A percentile compares a stretch with the other conserved stretches of the same genome.
These are phyloP conservation scores for Metarhizium album DNA, from an alignment of 2,329 filamentous ascomycete genomes.

Conservation along the genomic window DNA sequence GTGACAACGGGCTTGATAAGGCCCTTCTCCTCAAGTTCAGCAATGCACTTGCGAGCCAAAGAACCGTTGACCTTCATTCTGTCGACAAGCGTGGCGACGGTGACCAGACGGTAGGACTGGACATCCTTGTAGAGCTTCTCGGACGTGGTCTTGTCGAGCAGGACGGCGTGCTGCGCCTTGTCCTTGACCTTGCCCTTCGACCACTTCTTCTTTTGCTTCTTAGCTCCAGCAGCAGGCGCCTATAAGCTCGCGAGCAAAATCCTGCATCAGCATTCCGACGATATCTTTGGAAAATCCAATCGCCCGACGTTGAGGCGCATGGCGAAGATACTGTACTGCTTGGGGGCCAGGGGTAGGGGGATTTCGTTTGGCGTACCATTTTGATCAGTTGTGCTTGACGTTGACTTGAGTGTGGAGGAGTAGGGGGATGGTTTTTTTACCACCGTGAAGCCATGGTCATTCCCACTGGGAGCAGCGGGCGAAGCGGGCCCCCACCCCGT, in stretches of 20 bases:
- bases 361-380: slow-evolving; percentile 26
- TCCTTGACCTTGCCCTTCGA: slow-evolving; percentile 80
- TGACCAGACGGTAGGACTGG: slow-evolving; percentile 99
- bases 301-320: neutral
- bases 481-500: slow-evolving; percentile 12
- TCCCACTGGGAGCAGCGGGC: slow-evolving; percentile 16
- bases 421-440: slow-evolving; percentile 14
- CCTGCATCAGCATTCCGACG: slow-evolving; percentile 7
- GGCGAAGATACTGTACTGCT: neutral
- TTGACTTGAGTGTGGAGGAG: slow-evolving; percentile 26
- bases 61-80: slow-evolving; percentile 99
- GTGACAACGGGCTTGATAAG: slow-evolving; percentile 95
- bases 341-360: slow-evolving; percentile 3
- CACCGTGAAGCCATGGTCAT: slow-evolving; percentile 16
- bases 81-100: slow-evolving; percentile 96
- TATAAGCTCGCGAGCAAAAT: slow-evolving; percentile 10
- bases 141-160: slow-evolving; percentile 94
- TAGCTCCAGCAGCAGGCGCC: slow-evolving; percentile 36
- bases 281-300: slow-evolving; percentile 9
- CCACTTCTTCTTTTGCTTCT: slow-evolving; percentile 44
- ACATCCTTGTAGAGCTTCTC: slow-evolving; percentile 99
- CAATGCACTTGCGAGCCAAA: slow-evolving; percentile 78
- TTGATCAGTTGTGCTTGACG: slow-evolving; percentile 31
- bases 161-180: slow-evolving; percentile 99
- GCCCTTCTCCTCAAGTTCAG: slow-evolving; percentile 94